Base-by-base conservation (phyloP, 2,329 filamentous ascomycete genomes). In the Mycosphaerelloides madeirae region DNA sequence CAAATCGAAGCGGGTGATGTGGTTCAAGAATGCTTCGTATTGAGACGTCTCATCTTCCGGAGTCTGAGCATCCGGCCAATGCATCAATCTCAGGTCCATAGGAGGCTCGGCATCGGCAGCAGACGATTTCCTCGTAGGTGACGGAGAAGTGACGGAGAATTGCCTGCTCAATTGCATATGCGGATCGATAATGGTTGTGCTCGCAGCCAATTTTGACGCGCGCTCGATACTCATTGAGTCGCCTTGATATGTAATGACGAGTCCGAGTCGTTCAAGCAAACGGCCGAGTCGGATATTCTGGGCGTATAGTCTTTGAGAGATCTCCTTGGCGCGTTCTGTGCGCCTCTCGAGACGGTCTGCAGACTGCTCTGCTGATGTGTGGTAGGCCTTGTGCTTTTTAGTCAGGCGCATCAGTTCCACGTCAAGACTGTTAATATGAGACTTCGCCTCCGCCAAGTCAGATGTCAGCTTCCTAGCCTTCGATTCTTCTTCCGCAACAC, bases 241-340 rank as follows among this genome's bases (percentile, higher is more conserved):
- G 31, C 84, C 81, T 50, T 88, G 81, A 28, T 87, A 81, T 2
- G 81, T 80, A 13, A 97, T 78, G 0, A 84, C 81, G 61, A 93
- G 95, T 11, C 91, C 91, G 3, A 97, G 75, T 22, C 88, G 80
- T 61, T 97, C 90, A 1, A 98, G 74, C 37, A 98, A 79, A 40
- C 84, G 81, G 47, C 80, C 79, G n/a, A 96, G 74, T 18, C 87
- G 83, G 55, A 94, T 86, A 50, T 93, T 90, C 50, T 95, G 87
- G 1, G 81, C 77, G 63, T 87, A 94, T 3, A 96, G 74, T 44
- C 83, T 81, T 58, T 89, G 85, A 1, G 89, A 94, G 11, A 97
- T 72, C 52, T 96, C 87, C 62, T 87, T 88, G 4, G 87, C 83
- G 50, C 83, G 83, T 41, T 75, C 72, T 31, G 84, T 84, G 35